phyloP scores from a whole-genome alignment of 2,329 filamentous ascomycete genomes.

The Phaeoacremonium minimum region DNA sequence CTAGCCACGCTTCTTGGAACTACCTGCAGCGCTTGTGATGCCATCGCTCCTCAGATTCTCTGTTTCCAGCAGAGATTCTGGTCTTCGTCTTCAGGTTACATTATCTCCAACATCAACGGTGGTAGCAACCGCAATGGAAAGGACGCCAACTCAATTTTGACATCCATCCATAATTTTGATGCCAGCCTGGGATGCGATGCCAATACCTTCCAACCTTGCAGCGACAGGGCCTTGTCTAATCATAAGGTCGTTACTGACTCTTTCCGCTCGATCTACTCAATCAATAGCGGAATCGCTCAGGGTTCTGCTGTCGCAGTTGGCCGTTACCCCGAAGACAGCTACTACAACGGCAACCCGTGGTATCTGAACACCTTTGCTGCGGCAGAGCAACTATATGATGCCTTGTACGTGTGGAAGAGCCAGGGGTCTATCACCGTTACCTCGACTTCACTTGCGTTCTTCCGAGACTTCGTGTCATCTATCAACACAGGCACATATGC shows the following conservation, averaged over 20 bases:
- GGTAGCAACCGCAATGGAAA: conserved; percentile 61
- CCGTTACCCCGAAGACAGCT: conserved; percentile 68
- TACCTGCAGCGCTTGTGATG: conserved; percentile 55
- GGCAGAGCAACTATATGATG: conserved; percentile 76
- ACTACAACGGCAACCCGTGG: conserved; percentile 80
- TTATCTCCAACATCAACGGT: conserved; percentile 65
- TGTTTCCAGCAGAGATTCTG: conserved; percentile 76
- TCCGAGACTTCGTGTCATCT: conserved; percentile 58
- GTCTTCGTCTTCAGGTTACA: conserved; percentile 54
- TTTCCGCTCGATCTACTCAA: conserved; percentile 64
- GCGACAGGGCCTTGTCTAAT: conserved; percentile 63
- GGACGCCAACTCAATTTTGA: conserved; percentile 67
- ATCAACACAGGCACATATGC: conserved; percentile 60
- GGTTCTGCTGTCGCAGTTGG: conserved; percentile 60
- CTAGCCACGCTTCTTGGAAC: conserved; percentile 62
- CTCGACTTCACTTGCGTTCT: conserved; percentile 64
- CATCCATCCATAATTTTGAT: conserved; percentile 67
- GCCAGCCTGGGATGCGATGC: conserved; percentile 61
- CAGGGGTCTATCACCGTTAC: conserved; percentile 62
- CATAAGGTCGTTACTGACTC: conserved; percentile 73
- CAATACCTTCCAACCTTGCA: conserved; percentile 75
- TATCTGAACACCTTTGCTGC: conserved; percentile 72
- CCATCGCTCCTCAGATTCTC: conserved; percentile 64
- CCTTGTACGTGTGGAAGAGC: conserved; percentile 66
- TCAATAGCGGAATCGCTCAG: conserved; percentile 62